phyloP scores from a whole-genome alignment of 495 filamentous ascomycete species.

The Podospora anserina region DNA sequence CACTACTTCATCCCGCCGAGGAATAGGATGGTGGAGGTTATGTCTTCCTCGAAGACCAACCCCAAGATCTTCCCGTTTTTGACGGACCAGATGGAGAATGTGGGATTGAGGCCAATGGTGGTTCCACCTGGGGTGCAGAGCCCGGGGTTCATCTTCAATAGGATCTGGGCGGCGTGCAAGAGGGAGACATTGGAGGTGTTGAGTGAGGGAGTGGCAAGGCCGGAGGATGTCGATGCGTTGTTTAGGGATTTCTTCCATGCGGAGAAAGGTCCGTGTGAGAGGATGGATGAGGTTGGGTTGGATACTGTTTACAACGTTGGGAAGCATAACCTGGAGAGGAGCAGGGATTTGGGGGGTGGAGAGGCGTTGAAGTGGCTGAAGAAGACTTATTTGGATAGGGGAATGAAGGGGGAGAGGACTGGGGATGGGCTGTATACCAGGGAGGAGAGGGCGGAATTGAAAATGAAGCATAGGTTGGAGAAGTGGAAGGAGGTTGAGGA shows the following conservation, averaged over 20 bases:
- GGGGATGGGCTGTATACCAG: slow-evolving; percentile 33
- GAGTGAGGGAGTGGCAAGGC: slow-evolving; percentile 45
- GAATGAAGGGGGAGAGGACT: slow-evolving; percentile 44
- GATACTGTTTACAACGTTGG: slow-evolving; percentile 45
- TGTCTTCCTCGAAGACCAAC: slow-evolving; percentile 52
- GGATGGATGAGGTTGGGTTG: slow-evolving; percentile 50
- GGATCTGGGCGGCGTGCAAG: slow-evolving; percentile 59
- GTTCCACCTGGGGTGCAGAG: slow-evolving; percentile 42
- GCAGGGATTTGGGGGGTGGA: slow-evolving; percentile 12
- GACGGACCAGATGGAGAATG: slow-evolving; percentile 38
- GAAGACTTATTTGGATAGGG: slow-evolving; percentile 38
- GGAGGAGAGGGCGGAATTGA: slow-evolving; percentile 29
- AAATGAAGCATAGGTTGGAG: slow-evolving; percentile 21
- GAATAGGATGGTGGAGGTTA: slow-evolving; percentile 53
- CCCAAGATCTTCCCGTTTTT: slow-evolving; percentile 45
- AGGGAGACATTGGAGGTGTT: slow-evolving; percentile 53
- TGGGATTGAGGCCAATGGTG: slow-evolving; percentile 43
- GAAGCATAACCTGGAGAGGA: slow-evolving; percentile 34
- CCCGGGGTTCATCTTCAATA: slow-evolving; percentile 57
- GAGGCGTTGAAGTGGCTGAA: slow-evolving; percentile 37
- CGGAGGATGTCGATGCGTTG: slow-evolving; percentile 43
- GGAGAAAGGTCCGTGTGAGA: slow-evolving; percentile 44
- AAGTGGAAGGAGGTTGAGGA: slow-evolving; percentile 29
- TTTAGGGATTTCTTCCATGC: slow-evolving; percentile 48
- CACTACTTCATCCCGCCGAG: slow-evolving; percentile 58